A percentile compares a stretch with the other conserved stretches of the same genome.
Evolutionary conservation across 345 rosid genomes (phyloP).

Genomic region (Crucihimalaya himalaica): DNA sequence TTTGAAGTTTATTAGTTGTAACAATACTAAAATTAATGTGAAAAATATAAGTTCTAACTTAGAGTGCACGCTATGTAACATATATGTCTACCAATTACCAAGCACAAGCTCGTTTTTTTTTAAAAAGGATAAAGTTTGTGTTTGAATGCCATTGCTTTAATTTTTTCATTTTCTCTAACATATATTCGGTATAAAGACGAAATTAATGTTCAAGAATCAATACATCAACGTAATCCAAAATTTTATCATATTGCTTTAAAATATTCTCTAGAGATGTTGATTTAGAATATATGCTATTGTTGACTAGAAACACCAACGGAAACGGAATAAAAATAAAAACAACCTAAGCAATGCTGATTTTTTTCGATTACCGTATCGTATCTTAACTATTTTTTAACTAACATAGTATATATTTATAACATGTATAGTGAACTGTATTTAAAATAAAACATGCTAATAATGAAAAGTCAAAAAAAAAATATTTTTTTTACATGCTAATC

Average conservation of each 20-base stretch:
- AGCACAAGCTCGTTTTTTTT: constrained; percentile 4
- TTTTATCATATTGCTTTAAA: constrained; percentile 27
- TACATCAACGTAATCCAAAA: constrained; percentile 26
- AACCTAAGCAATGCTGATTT: background rate
- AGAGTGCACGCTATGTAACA: constrained; percentile 24
- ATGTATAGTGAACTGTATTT: background rate
- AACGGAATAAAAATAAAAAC: background rate
- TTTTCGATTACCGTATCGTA: background rate
- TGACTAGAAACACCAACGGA: constrained; percentile 28
- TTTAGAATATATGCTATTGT: constrained; percentile 40
- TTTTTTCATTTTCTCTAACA: constrained; percentile 16
- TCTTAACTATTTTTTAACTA: background rate
- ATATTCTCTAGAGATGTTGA: constrained; percentile 24
- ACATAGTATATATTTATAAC: background rate
- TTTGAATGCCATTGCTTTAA: constrained; percentile 35
- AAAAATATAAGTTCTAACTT: constrained; percentile 1
- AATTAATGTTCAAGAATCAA: constrained; percentile 29
- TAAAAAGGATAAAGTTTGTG: constrained; percentile 22
- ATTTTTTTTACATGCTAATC: background rate
- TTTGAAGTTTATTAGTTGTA: background rate
- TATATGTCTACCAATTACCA: constrained; percentile 15
- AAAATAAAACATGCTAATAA: background rate
- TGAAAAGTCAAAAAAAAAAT: background rate
- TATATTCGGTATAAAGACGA: constrained; percentile 30
- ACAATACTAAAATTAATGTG: background rate